These are phyloP conservation scores for Saccharomyces hybrid DNA, from an alignment of 1,139 yeast genomes.

Conservation along the genomic window DNA sequence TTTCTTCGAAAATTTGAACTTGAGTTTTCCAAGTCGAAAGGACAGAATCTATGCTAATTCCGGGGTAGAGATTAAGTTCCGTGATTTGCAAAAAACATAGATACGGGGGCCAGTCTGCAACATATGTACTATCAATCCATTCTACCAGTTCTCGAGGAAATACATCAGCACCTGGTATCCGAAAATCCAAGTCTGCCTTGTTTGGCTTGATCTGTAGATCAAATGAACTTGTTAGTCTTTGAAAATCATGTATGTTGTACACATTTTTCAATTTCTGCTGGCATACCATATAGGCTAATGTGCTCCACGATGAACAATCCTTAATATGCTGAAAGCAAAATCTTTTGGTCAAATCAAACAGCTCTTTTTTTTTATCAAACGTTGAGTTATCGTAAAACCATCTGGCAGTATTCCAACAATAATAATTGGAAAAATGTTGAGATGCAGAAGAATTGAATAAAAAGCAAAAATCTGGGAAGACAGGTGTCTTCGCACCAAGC, in stretches of 20 bases:
- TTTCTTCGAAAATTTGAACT: constrained; percentile 11
- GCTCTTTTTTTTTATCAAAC: constrained; percentile 4
- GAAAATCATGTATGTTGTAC: neutral
- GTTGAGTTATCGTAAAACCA: constrained; percentile 28
- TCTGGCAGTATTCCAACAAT: constrained; percentile 36
- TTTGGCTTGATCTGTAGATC: neutral
- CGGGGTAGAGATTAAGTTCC: neutral
- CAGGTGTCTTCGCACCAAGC: neutral
- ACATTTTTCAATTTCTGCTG: constrained; percentile 1
- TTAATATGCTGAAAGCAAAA: constrained; percentile 34
- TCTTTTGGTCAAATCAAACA: constrained; percentile 18
- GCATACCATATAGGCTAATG: constrained; percentile 16
- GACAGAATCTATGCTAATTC: neutral
- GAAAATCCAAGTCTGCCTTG: neutral
- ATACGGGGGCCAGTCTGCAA: constrained; percentile 25
- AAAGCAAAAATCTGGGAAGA: neutral
- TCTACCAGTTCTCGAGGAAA: constrained; percentile 7
- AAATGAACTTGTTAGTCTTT: neutral
- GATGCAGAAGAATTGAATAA: constrained; percentile 17
- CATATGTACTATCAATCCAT: constrained; percentile 13
- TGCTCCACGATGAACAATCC: constrained; percentile 42
- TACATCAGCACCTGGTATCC: neutral
- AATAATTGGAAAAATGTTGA: constrained; percentile 39
- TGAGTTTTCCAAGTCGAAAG: constrained; percentile 15
- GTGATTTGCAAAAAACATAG: constrained; percentile 13